Conservation (phyloP, 805 yeast species). For the Wickerhamiella kazuoi region DNA sequence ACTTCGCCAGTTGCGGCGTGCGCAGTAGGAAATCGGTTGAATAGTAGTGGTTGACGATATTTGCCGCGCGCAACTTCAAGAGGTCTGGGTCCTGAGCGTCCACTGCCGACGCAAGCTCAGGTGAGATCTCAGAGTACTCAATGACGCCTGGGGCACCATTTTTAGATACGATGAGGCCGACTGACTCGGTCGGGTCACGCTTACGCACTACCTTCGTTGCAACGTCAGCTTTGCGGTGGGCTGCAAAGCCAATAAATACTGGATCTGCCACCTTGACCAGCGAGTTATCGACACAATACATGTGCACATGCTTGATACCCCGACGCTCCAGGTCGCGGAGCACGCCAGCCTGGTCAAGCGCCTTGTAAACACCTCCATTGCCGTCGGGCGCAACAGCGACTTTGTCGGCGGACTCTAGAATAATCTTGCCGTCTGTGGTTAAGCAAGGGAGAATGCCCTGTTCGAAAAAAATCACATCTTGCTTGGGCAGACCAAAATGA, state of each 20-base stretch:
- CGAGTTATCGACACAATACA: conserved; percentile 93
- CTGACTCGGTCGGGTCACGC: conserved; percentile 70
- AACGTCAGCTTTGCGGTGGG: conserved; percentile 43
- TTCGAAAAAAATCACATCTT: conserved; percentile 63
- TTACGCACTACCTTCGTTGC: conserved; percentile 94
- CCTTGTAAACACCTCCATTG: conserved; percentile 90
- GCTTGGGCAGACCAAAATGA: conserved; percentile 50
- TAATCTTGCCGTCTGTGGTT: conserved; percentile 50
- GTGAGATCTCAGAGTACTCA: conserved; percentile 81
- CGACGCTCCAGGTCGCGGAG: conserved; percentile 47
- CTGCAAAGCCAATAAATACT: conserved; percentile 68
- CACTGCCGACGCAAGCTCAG: conserved; percentile 47
- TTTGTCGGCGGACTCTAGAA: conserved; percentile 36
- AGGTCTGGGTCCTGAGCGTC: conserved; percentile 36
- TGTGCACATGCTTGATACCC: conserved; percentile 77
- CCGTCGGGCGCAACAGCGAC: conserved; percentile 91
- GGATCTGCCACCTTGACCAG: conserved; percentile 92
- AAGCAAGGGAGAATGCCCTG: conserved; percentile 95
- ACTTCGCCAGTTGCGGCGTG: conserved; percentile 40
- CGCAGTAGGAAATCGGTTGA: conserved; percentile 51
- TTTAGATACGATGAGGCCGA: conserved; percentile 65
- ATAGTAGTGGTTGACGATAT: conserved; percentile 93
- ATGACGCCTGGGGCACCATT: conserved; percentile 66
- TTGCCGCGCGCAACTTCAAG: conserved; percentile 76
- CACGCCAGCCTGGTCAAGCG: conserved; percentile 45